Base-by-base conservation (phyloP, 2,329 filamentous ascomycete species). In the Sporothrix luriei region DNA sequence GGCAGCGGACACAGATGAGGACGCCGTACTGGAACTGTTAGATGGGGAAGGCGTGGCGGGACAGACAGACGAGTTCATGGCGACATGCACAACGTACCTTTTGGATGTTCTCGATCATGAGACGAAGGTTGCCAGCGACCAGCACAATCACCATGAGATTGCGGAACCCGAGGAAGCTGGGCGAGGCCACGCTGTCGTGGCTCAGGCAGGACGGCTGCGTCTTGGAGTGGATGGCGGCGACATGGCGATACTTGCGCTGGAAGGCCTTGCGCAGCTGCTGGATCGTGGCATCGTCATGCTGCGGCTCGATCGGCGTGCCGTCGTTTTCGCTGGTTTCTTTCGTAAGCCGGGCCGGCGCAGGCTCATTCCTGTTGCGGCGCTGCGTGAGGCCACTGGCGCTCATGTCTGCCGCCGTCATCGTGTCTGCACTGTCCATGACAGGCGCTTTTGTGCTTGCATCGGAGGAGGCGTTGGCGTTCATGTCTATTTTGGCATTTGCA, bases 71-170 rank as follows among this genome's bases (percentile, higher is more conserved):
- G 38, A 40, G 38, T 10, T 40, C 38, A 40, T n/a, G 73, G 51
- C 21, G 29, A 26, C 7, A 52, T 4, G 9, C 1, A 16, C 4
- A 64, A 73, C 49, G 26, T 52, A 92, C 92, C 85, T 97, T 97
- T 83, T 94, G 92, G 74, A 94, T 92, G 78, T 99, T 99, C 80
- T 98, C 95, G 77, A 99, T 93, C 82, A 98, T 92, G 76, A 99
- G 84, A 73, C 95, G 90, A 66, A 99, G 81, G 78, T 99, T 99
- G 76, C 94, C 95, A 65, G 94, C 93, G 76, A 98, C 92, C 72
- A 97, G 81, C 49, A 97, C 92, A 76, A 98, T 90, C 51, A 97
- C 91, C 92, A 97, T 97, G 73, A 99, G 85, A 78, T 99, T 99
- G 71, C 94, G 86, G 78, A 99, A 98, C 0, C 95, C 95, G 19